phyloP scores from a whole-genome alignment of 805 yeast genomes.

The Kodamaea leandrae region DNA sequence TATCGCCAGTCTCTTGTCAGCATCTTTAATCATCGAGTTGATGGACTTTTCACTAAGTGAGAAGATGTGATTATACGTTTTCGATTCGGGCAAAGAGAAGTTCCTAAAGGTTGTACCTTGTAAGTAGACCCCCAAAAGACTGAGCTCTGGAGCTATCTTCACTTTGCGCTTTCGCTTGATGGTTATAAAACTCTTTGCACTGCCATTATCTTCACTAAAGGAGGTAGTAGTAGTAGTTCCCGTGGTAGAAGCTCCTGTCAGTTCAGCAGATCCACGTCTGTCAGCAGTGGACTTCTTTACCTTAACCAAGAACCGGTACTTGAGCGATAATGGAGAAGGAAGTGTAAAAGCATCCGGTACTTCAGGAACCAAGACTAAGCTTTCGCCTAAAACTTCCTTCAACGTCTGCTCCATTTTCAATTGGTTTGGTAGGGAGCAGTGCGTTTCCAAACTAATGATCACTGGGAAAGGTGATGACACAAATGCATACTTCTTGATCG shows the following conservation, averaged over 20 bases:
- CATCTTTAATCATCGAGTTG: conserved; percentile 61
- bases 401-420: conserved; percentile 51
- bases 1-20: conserved; percentile 51
- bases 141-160: conserved; percentile 41
- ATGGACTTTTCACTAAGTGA: conserved; percentile 78
- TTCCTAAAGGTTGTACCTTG: conserved; percentile 77
- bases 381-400: conserved; percentile 56
- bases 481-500: conserved; percentile 83
- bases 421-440: conserved; percentile 73
- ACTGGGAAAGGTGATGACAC: conserved; percentile 84
- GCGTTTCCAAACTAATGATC: conserved; percentile 80
- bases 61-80: conserved; percentile 75
- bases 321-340: conserved; percentile 74
- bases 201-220: conserved; percentile 38
- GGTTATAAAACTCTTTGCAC: conserved; percentile 18
- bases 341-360: conserved; percentile 29
- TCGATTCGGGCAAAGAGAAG: conserved; percentile 83
- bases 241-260: conserved; percentile 25
- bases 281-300: conserved; percentile 55
- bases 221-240: conserved; percentile 36
- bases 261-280: conserved; percentile 20
- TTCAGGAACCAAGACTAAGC: conserved; percentile 34
- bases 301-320: conserved; percentile 71
- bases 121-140: conserved; percentile 65
- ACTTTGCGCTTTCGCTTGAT: conserved; percentile 22